Evolutionary conservation across 768 basidiomycete species (phyloP).

Genomic region (Mycena epipterygia): DNA sequence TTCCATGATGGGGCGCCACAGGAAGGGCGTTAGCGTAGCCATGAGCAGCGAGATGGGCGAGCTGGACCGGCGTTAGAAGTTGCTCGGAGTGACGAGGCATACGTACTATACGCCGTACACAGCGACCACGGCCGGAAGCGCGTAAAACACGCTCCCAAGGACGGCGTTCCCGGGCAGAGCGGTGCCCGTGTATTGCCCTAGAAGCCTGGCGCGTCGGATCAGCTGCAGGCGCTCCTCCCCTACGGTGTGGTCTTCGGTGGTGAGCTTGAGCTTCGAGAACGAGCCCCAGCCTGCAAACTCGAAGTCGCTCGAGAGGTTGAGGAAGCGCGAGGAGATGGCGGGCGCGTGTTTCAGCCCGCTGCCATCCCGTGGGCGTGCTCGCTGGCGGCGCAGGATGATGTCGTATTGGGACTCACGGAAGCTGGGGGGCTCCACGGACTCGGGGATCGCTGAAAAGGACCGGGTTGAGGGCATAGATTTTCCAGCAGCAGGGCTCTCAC

Average conservation of each 20-base stretch:
- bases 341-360: slow-evolving; percentile 55
- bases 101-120: slow-evolving; percentile 75
- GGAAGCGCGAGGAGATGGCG: slow-evolving; percentile 68
- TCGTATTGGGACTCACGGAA: slow-evolving; percentile 66
- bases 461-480: not conserved
- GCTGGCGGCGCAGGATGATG: slow-evolving; percentile 72
- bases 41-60: slow-evolving; percentile 79
- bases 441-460: not conserved
- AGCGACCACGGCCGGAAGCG: slow-evolving; percentile 74
- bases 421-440: slow-evolving; percentile 51
- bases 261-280: slow-evolving; percentile 60
- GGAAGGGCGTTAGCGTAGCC: slow-evolving; percentile 71
- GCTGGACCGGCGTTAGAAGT: slow-evolving; percentile 46
- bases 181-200: slow-evolving; percentile 76
- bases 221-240: slow-evolving; percentile 49
- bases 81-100: not conserved
- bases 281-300: slow-evolving; percentile 84
- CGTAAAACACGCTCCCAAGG: slow-evolving; percentile 77
- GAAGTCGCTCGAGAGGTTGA: slow-evolving; percentile 72
- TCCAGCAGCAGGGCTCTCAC: not conserved
- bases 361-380: slow-evolving; percentile 59
- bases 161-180: slow-evolving; percentile 78
- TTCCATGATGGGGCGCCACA: slow-evolving; percentile 84
- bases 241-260: slow-evolving; percentile 53
- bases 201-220: slow-evolving; percentile 51